Evolutionary conservation across 2,329 filamentous ascomycete genomes (phyloP), one percentile per base, ranked within the genome.

Genomic region (Clonostachys solani): DNA sequence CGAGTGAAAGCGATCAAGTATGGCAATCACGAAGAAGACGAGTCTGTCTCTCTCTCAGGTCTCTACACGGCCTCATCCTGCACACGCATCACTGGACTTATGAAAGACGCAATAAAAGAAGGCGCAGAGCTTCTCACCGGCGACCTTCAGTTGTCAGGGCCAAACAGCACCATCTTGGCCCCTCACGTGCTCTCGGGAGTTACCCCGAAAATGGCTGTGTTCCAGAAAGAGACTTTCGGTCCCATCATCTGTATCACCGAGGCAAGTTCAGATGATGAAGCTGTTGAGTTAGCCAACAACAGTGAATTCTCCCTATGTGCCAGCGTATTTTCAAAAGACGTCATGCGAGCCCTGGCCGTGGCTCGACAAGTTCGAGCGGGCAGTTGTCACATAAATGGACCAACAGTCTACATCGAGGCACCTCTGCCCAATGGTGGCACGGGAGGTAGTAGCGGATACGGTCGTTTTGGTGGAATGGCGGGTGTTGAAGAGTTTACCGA

Each of bases 231-330:
- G 61, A 80, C 77, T 0, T 89, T 89, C 53, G 85, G 84, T 0
- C 84, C 85, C 0, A 77, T 78, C 0, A 78, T 86, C 4, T 79
- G 77, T 15, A 55, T 88, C 41, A 73, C 82, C 12, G 73, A 78
- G 18, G 74, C 86, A 35, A 73, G 79, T 5, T 65, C 65, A 6
- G 78, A 83, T 15, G 82, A 85, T n/a, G 79, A 86, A 50, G 84
- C 83, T 0, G 62, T 88, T 29, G 70, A 72, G 38, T 66, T 86
- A 23, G 83, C 84, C 16, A 88, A 89, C 56, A 81, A 87, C 54
- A 87, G 82, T 5, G 81, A 86, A 37, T 88, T 86, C 58, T 85
- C 85, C 5, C 76, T 89, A 8, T 72, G 75, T 5, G 77, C 77
- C 3, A 76, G 83, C 1, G 74, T 89, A 6, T 88, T 86, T 60